Percentiles rank a stretch among this genome's conserved stretches.
Conservation (phyloP, 495 filamentous ascomycete genomes). For the Xeromyces bisporus region DNA sequence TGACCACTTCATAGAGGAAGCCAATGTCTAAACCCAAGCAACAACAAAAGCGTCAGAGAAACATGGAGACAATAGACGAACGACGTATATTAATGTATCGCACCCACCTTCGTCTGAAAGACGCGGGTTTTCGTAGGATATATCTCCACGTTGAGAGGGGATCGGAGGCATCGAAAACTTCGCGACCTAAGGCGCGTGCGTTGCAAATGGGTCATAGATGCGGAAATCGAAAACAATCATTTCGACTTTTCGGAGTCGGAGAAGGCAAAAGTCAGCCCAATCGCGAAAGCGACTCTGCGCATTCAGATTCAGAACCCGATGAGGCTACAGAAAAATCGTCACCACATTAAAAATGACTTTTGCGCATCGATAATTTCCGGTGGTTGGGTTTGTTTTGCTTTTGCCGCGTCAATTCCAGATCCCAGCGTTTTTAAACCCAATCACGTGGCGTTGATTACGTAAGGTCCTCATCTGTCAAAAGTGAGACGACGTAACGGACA, state of each 20-base stretch:
- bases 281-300: neutral
- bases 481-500: too few relatives aligned
- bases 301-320: neutral
- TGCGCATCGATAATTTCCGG: too few relatives aligned
- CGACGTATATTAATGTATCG: slow-evolving; percentile 1
- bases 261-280: slow-evolving; percentile 1
- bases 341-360: too few relatives aligned
- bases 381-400: too few relatives aligned
- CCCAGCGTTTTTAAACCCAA: too few relatives aligned
- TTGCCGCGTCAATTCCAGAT: too few relatives aligned
- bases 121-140: slow-evolving; percentile 30
- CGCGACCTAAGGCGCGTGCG: slow-evolving; percentile 35
- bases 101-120: slow-evolving; percentile 49
- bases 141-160: slow-evolving; percentile 31
- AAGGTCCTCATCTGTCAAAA: too few relatives aligned
- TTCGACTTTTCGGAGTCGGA: slow-evolving; percentile 20
- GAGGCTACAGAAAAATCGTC: too few relatives aligned
- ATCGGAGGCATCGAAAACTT: slow-evolving; percentile 43
- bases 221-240: slow-evolving; percentile 27
- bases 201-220: slow-evolving; percentile 36
- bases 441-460: too few relatives aligned
- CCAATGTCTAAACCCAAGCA: slow-evolving; percentile 44
- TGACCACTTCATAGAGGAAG: slow-evolving; percentile 61
- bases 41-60: slow-evolving; percentile 4
- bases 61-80: neutral